Evolutionary conservation across 306 rosid genomes (phyloP), one percentile per base, ranked within the genome.

Genomic region (Acacia confusa): DNA sequence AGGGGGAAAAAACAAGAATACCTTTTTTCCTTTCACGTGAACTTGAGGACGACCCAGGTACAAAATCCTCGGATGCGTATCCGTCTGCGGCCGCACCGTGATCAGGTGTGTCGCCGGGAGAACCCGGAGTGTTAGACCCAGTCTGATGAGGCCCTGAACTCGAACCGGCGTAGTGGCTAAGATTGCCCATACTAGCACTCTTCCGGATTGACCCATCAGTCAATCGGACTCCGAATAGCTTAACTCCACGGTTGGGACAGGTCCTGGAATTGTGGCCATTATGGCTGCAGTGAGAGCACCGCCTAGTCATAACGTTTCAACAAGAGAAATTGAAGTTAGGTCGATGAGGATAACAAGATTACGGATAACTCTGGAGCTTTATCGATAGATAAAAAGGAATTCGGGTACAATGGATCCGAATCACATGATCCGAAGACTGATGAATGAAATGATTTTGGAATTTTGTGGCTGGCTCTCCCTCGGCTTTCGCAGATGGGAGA

Each of bases 251-350:
- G 76, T 95, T 93, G 11, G 98, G 99, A 48, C 99, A 95, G 0
- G 99, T 95, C 81, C 99, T 86, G 4, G 99, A 93, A 85, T 95
- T 95, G 87, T 95, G 99, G 15, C 99, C 99, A 87, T 93, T 93
- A 88, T 93, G 91, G 88, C 99, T 91, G 90, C 99, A 95, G 92
- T 95, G 97, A 70, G 99, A 95, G 86, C 99, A 95, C 57, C 95
- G 84, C 79, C 99, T 92, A 65, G 99, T 95, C 99, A 95, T 95
- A 50, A 87, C 27, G 66, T 13, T 15, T 43, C 27, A 25, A 48
- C 13, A 43, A 7, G 32, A 1, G 20, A 70, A 22, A 36, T 28
- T 3, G 36, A 74, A n/a, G 38, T 34, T 74, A 67, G 86, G 70
- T 83, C 83, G 85, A 64, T 79, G 43, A 17, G 44, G 74, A 36